Conservation (phyloP, 352 stramenopile species). For the Phytophthora capsici region DNA sequence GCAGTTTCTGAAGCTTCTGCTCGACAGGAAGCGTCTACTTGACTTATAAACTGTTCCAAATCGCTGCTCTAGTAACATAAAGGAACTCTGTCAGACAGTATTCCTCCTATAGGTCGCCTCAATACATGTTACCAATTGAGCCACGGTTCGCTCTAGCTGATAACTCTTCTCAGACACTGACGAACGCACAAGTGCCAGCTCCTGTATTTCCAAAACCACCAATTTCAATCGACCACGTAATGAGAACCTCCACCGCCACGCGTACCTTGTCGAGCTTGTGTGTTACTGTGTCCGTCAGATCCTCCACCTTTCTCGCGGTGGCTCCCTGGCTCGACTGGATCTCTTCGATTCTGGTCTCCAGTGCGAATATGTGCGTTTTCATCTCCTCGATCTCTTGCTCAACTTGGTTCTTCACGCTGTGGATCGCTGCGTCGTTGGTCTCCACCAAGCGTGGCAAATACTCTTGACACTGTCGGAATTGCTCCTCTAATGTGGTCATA, state of each 20-base stretch:
- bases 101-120: not conserved
- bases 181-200: constrained; percentile 58
- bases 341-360: constrained; percentile 51
- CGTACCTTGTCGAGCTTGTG: constrained; percentile 57
- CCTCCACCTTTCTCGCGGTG: constrained; percentile 48
- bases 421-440: constrained; percentile 29
- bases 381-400: constrained; percentile 59
- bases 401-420: constrained; percentile 28
- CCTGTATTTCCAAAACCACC: constrained; percentile 31
- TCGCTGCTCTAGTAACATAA: constrained; percentile 30
- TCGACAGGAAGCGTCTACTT: constrained; percentile 32
- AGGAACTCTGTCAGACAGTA: not conserved
- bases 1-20: constrained; percentile 21
- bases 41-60: constrained; percentile 35
- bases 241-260: not conserved
- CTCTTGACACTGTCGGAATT: constrained; percentile 48
- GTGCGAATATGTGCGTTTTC: constrained; percentile 53
- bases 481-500: constrained; percentile 44
- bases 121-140: constrained; percentile 42
- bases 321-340: constrained; percentile 38
- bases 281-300: constrained; percentile 46
- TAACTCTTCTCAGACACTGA: constrained; percentile 68
- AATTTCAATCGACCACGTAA: not conserved
- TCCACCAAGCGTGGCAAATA: constrained; percentile 46
- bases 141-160: constrained; percentile 49